phyloP scores from a whole-genome alignment of 768 basidiomycete species.

The Hericium erinaceus region DNA sequence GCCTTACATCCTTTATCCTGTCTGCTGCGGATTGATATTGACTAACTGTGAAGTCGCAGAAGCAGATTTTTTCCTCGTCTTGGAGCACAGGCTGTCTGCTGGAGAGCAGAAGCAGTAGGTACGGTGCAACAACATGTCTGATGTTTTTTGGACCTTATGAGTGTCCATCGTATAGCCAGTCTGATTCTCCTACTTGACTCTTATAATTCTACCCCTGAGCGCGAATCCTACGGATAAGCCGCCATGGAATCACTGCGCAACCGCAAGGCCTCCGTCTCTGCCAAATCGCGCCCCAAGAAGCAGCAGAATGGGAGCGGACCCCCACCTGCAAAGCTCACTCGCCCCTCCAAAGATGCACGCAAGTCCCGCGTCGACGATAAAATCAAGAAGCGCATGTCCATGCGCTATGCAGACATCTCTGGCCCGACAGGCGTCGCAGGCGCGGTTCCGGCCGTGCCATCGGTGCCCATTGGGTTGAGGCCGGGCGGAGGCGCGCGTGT shows the following conservation, averaged over 20 bases:
- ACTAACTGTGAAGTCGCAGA: too few relatives aligned
- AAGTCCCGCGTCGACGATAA: slow-evolving; percentile 66
- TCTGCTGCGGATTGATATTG: too few relatives aligned
- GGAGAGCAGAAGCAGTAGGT: too few relatives aligned
- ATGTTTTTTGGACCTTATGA: too few relatives aligned
- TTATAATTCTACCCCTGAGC: too few relatives aligned
- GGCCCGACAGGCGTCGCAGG: slow-evolving; percentile 49
- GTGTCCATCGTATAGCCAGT: too few relatives aligned
- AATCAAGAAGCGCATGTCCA: slow-evolving; percentile 94
- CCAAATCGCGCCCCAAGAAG: slow-evolving; percentile 4
- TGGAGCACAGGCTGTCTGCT: too few relatives aligned
- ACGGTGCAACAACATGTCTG: too few relatives aligned
- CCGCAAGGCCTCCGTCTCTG: slow-evolving; percentile 17
- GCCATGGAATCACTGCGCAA: slow-evolving; percentile 26
- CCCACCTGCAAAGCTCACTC: slow-evolving; percentile 8
- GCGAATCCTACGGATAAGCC: not conserved
- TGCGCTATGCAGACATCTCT: slow-evolving; percentile 84
- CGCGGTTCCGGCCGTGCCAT: slow-evolving; percentile 42
- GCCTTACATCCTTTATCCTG: too few relatives aligned
- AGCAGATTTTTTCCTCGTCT: too few relatives aligned
- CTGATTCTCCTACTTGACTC: too few relatives aligned
- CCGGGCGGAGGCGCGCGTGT: slow-evolving; percentile 23
- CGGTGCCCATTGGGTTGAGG: slow-evolving; percentile 38
- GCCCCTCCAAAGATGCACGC: slow-evolving; percentile 20
- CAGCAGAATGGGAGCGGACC: not conserved